phyloP scores from a whole-genome alignment of 257 asterid species.

The Jaltomata sinuosa region DNA sequence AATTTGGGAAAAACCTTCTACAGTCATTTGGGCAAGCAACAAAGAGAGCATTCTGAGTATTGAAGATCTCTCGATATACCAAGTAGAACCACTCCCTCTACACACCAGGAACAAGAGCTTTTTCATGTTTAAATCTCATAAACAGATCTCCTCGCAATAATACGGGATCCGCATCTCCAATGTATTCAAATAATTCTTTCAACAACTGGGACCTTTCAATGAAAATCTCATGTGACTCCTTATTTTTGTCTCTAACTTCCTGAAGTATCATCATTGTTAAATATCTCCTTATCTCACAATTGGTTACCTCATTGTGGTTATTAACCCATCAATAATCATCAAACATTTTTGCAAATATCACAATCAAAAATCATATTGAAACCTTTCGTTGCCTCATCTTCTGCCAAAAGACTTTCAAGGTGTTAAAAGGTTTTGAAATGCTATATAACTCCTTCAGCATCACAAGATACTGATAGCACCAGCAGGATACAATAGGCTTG shows the following conservation, averaged over 20 bases:
- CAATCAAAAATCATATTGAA: neutral
- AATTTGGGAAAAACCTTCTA: too few relatives aligned
- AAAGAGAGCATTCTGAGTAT: too few relatives aligned
- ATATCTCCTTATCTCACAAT: neutral
- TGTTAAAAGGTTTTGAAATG: neutral
- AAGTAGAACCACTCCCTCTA: too few relatives aligned
- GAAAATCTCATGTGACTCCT: neutral
- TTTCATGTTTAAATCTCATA: too few relatives aligned
- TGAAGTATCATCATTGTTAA: neutral
- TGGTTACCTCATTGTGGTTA: neutral
- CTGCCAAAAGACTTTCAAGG: neutral
- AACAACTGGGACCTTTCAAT: neutral
- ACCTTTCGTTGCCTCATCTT: neutral
- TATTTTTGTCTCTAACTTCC: neutral
- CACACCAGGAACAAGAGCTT: too few relatives aligned
- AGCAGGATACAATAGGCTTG: neutral
- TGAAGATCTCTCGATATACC: too few relatives aligned
- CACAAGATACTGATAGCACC: neutral
- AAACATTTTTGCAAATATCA: neutral
- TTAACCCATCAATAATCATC: neutral
- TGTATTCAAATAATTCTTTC: neutral
- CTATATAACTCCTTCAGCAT: neutral
- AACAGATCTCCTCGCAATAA: neutral
- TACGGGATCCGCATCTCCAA: neutral
- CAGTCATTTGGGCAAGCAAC: too few relatives aligned